Evolutionary conservation across 345 rosid genomes (phyloP).

Genomic region (Eucalyptus cloeziana): DNA sequence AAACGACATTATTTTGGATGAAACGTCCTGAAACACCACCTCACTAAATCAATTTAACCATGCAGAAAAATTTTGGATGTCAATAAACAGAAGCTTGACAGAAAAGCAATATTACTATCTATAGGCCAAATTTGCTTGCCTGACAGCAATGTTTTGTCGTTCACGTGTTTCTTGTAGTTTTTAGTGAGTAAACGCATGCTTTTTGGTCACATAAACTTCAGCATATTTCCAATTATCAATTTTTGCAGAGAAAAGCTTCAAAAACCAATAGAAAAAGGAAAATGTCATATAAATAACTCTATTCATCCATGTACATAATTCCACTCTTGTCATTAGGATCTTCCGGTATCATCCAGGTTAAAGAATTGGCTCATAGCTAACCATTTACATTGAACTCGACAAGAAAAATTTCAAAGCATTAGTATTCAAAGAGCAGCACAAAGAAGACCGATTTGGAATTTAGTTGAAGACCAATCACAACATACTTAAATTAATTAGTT

Average conservation of each 20-base stretch:
- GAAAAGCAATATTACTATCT: background rate
- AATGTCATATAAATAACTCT: background rate
- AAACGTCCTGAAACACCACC: constrained; percentile 38
- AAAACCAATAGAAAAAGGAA: background rate
- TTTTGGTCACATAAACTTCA: background rate
- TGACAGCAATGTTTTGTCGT: background rate
- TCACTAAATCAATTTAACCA: background rate
- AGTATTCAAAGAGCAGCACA: background rate
- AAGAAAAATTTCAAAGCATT: background rate
- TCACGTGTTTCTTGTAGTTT: background rate
- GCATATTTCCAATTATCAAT: background rate
- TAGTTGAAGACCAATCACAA: background rate
- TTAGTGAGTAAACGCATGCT: background rate
- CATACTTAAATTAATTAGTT: background rate
- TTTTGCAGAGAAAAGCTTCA: background rate
- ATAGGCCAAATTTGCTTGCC: background rate
- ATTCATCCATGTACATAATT: background rate
- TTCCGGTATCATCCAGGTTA: background rate
- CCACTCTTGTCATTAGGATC: background rate
- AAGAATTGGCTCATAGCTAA: background rate
- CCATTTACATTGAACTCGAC: background rate
- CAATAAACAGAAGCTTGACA: background rate
- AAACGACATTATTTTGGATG: constrained; percentile 54
- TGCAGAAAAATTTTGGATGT: background rate
- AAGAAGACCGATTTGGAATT: background rate